Evolutionary conservation across 1,284 basidiomycete genomes (phyloP).

Genomic region (Tilletiopsis washingtonensis): DNA sequence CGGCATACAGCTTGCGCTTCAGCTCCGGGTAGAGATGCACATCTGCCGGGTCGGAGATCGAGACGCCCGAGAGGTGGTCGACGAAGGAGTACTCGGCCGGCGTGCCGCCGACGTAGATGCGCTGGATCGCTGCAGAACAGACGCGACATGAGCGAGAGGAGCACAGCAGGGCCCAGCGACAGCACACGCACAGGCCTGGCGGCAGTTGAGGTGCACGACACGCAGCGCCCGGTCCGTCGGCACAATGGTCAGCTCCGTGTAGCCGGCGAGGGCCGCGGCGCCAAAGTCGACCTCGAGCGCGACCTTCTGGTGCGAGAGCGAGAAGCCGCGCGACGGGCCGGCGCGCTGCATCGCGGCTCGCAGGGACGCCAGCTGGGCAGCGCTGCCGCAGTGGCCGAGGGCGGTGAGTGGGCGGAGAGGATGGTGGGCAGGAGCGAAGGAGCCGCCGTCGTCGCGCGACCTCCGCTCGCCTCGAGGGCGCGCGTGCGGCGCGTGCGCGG

Average conservation of each 20-base stretch:
- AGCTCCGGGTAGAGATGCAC: conserved; percentile 85
- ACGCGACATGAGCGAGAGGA: conserved; percentile 23
- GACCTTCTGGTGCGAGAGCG: conserved; percentile 68
- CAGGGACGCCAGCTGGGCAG: no score
- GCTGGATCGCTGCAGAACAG: conserved; percentile 61
- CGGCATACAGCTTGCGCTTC: conserved; percentile 83
- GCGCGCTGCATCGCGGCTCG: no score
- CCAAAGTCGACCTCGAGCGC: conserved; percentile 80
- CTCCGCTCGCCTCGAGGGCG: no score
- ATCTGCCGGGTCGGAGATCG: conserved; percentile 59
- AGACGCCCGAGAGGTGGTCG: conserved; percentile 67
- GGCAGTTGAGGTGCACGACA: conserved; percentile 74
- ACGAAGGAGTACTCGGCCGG: conserved; percentile 64
- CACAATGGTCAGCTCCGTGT: conserved; percentile 79
- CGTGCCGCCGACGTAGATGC: conserved; percentile 56
- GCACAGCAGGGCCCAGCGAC: conserved; percentile 19
- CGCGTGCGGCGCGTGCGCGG: no score
- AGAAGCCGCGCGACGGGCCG: conserved; percentile 35
- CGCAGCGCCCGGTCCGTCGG: conserved; percentile 67
- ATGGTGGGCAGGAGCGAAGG: no score
- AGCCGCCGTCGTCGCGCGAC: no score
- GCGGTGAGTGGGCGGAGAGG: no score
- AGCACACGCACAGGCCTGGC: conserved; percentile 71
- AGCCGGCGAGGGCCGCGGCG: conserved; percentile 44
- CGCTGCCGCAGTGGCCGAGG: no score